Conservation (phyloP, 2,329 filamentous ascomycete genomes). For the Fonsecaea erecta region DNA sequence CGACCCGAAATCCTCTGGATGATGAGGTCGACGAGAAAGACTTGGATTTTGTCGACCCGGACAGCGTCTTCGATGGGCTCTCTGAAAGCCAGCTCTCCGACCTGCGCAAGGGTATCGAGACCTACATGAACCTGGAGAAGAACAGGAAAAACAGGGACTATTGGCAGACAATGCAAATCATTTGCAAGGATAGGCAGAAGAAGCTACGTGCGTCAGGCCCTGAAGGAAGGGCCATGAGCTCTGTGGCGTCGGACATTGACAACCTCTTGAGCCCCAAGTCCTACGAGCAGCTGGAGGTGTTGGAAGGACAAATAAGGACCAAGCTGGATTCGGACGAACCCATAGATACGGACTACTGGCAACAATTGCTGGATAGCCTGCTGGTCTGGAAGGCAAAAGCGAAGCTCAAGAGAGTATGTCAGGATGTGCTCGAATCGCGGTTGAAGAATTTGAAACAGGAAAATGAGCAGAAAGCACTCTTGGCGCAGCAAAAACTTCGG, state of each 20-base stretch:
- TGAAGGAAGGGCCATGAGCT: conserved; percentile 76
- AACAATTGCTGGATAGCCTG: conserved; percentile 82
- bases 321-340: conserved; percentile 89
- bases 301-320: conserved; percentile 83
- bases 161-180: conserved; percentile 84
- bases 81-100: conserved; percentile 70
- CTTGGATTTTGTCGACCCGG: conserved; percentile 78
- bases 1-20: conserved; percentile 76
- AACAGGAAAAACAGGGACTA: conserved; percentile 80
- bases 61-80: conserved; percentile 77
- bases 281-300: conserved; percentile 79
- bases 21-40: conserved; percentile 81
- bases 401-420: conserved; percentile 76
- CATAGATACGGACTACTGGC: conserved; percentile 98
- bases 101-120: conserved; percentile 80
- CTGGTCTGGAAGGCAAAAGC: conserved; percentile 91
- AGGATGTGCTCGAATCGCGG: conserved; percentile 73
- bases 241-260: conserved; percentile 86
- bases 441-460: conserved; percentile 68
- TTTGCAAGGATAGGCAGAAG: conserved; percentile 76
- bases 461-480: conserved; percentile 69
- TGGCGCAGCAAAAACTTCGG: conserved; percentile 38
- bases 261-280: conserved; percentile 83
- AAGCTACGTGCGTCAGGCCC: conserved; percentile 62
- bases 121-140: conserved; percentile 78